Evolutionary conservation across 2,329 filamentous ascomycete species (phyloP), one percentile per base, ranked within the genome.

Genomic region (Neonectria coccinea): DNA sequence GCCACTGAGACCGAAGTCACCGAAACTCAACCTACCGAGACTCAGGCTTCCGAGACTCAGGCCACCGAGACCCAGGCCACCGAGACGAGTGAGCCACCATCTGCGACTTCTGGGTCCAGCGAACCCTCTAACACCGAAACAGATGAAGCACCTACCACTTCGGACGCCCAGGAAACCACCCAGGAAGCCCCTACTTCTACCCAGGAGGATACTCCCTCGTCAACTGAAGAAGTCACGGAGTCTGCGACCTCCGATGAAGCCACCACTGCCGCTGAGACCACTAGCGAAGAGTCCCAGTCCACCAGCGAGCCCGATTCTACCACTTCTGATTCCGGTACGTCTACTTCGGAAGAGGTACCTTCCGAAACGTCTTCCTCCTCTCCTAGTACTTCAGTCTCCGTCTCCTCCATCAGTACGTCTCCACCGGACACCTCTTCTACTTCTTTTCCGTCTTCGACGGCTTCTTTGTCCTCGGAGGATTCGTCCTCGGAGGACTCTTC

Each of bases 401-500:
- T 73, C 64, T 70, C 76, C 67, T 71, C 73, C 70, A 68, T 75
- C 68, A 74, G 77, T 78, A 79, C 74, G 76, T 79, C 74, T 67
- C 59, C 51, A 56, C 68, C 64, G 68, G 64, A 59, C 64, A 72
- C 64, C 67, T 77, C 73, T 72, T 70, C 48, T 51, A 22, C 45
- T n/a, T 51, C 48, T 51, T 33, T 20, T 51, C 47, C 9, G 47
- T 50, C 47, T 22, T 50, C 70, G 68, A 70, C 69, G 68, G 68
- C 69, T 56, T 69, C 69, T 65, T 66, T 59, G 36, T 39, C 36
- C 36, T 39, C 36, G 36, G 14, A 39, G 36, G 36, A 39, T 61
- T 55, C 74, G 65, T 70, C 73, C 60, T 72, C 71, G 42, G 45
- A 48, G 16, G 14, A 14, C 25, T 61, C 71, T 67, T 74, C 73